These are phyloP conservation scores for Sugiyamaella lignohabitans DNA, from an alignment of 805 yeast species.

Conservation along the genomic window DNA sequence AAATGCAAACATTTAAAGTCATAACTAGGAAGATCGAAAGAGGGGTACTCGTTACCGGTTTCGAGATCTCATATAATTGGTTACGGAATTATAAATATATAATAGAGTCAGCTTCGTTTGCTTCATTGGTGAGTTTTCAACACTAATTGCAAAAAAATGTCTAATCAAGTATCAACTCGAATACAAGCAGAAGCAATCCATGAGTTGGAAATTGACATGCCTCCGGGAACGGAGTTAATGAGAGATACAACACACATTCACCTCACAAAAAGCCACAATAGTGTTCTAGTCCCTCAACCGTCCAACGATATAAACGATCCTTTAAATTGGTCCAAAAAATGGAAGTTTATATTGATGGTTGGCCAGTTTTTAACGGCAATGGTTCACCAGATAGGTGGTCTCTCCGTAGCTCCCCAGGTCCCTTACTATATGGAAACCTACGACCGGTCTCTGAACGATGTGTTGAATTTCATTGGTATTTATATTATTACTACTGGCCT, in stretches of 20 bases:
- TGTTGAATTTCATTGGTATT: slow-evolving; percentile 30
- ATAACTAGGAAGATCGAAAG: no score
- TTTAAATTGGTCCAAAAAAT: slow-evolving; percentile 40
- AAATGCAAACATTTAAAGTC: no score
- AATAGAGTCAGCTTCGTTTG: no score
- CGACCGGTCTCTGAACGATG: slow-evolving; percentile 2
- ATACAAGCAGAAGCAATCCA: background rate
- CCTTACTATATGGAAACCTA: slow-evolving; percentile 7
- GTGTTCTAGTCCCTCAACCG: slow-evolving; percentile 22
- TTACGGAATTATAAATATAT: no score
- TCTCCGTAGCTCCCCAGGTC: slow-evolving; percentile 9
- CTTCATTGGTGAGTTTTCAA: no score
- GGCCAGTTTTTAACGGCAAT: slow-evolving; percentile 4
- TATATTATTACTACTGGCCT: slow-evolving; percentile 49
- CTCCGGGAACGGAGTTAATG: slow-evolving; percentile 12
- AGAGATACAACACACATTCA: slow-evolving; percentile 8
- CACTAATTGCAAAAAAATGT: no score
- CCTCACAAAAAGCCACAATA: background rate
- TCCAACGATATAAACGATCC: slow-evolving; percentile 47
- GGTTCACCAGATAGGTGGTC: slow-evolving; percentile 8
- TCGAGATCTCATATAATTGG: no score
- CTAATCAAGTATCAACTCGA: background rate
- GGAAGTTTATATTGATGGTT: slow-evolving; percentile 26
- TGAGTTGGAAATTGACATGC: background rate
- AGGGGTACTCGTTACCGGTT: no score